These are phyloP conservation scores for Diutina scorzettiae DNA, from an alignment of 1,139 yeast genomes.

Conservation along the genomic window DNA sequence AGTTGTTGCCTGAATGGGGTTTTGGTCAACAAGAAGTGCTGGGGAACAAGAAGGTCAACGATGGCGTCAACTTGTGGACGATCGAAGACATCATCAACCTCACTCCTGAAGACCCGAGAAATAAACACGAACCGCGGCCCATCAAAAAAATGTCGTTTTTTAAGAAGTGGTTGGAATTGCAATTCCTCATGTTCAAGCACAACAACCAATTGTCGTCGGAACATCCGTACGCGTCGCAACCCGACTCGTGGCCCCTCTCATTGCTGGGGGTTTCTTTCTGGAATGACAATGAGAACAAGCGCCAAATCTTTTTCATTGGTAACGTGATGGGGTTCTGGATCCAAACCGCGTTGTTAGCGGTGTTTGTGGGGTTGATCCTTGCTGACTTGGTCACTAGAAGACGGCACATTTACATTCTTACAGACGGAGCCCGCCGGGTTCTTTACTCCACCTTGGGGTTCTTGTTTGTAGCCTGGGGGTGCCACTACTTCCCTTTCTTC, in stretches of 20 bases:
- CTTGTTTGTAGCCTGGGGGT: constrained; percentile 76
- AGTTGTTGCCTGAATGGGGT: constrained; percentile 72
- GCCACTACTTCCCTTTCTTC: constrained; percentile 85
- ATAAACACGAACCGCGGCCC: constrained; percentile 43
- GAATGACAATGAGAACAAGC: constrained; percentile 55
- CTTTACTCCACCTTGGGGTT: constrained; percentile 76
- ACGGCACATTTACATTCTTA: constrained; percentile 51
- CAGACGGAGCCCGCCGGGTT: constrained; percentile 54
- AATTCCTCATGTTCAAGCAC: constrained; percentile 79
- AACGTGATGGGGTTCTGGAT: constrained; percentile 91
- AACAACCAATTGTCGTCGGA: constrained; percentile 77
- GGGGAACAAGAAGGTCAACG: constrained; percentile 76
- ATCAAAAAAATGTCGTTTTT: constrained; percentile 58
- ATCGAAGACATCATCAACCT: constrained; percentile 64
- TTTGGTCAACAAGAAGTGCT: constrained; percentile 85
- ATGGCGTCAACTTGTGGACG: constrained; percentile 59
- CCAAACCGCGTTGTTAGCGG: constrained; percentile 56
- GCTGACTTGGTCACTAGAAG: constrained; percentile 75
- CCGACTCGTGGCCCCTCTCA: constrained; percentile 89
- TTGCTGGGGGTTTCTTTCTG: constrained; percentile 92
- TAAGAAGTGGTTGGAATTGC: constrained; percentile 83
- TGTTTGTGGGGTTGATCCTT: constrained; percentile 46
- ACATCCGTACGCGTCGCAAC: constrained; percentile 94
- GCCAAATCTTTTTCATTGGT: constrained; percentile 83
- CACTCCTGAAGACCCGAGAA: constrained; percentile 43